These are phyloP conservation scores for Ascochyta rabiei DNA, from an alignment of 2,329 filamentous ascomycete genomes.

Conservation along the genomic window DNA sequence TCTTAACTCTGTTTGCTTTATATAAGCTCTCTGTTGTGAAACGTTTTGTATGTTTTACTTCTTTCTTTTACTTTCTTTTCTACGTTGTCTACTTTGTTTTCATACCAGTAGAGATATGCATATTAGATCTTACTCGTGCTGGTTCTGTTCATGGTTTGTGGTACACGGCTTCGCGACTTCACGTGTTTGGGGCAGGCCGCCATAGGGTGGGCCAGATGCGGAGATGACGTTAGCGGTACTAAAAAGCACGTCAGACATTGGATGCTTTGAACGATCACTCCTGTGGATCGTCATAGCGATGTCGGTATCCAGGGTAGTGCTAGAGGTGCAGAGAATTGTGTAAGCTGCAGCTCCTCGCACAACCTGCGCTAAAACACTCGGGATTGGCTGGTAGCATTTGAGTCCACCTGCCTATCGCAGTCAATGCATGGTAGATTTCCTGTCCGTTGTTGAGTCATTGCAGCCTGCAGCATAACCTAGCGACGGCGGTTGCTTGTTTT, in stretches of 20 bases:
- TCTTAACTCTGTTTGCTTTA: too few relatives aligned
- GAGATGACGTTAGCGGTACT: not conserved
- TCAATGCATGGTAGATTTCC: not conserved
- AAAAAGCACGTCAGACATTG: constrained; percentile 4
- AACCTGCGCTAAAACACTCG: not conserved
- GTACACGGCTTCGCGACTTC: not conserved
- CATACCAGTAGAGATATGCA: constrained; percentile 53
- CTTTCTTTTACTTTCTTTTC: too few relatives aligned
- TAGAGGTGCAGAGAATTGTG: not conserved
- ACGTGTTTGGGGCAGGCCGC: not conserved
- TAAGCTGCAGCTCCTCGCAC: not conserved
- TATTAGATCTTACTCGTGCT: constrained; percentile 53
- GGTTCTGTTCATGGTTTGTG: too few relatives aligned
- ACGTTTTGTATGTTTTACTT: too few relatives aligned
- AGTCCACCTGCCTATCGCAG: constrained; percentile 6
- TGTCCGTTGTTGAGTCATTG: constrained; percentile 1
- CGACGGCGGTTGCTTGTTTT: not conserved
- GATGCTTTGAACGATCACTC: not conserved
- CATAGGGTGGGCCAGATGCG: not conserved
- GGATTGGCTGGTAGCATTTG: not conserved
- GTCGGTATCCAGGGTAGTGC: not conserved
- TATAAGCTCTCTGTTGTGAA: too few relatives aligned
- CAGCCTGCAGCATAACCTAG: not conserved
- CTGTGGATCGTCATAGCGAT: constrained; percentile 5
- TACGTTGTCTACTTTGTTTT: constrained; percentile 50